Evolutionary conservation across 2,329 filamentous ascomycete genomes (phyloP).

Genomic region (Fusarium verrucosum): DNA sequence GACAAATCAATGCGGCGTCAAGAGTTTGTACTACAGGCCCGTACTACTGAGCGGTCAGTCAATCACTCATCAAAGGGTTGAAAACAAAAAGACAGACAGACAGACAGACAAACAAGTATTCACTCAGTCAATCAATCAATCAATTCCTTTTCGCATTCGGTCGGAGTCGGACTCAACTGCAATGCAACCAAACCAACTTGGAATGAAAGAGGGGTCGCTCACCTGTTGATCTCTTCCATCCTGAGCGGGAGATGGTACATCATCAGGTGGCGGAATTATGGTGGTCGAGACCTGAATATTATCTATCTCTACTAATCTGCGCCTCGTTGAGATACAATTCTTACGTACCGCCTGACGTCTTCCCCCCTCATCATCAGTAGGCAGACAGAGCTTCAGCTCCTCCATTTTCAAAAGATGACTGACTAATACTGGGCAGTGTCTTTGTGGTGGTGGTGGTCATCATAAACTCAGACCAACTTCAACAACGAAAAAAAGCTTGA

Average conservation of each 20-base stretch:
- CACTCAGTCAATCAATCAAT: conserved; percentile 17
- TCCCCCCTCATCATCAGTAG: background rate
- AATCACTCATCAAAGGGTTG: no score
- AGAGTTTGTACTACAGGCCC: background rate
- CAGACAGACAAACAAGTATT: background rate
- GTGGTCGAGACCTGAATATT: conserved; percentile 20
- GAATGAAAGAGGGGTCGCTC: background rate
- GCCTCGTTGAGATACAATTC: conserved; percentile 7
- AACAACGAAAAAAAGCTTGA: conserved; percentile 10
- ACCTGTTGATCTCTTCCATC: conserved; percentile 2
- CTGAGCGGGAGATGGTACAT: conserved; percentile 36
- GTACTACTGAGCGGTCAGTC: background rate
- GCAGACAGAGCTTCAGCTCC: background rate
- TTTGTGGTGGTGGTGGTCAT: conserved; percentile 2
- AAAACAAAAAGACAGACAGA: background rate
- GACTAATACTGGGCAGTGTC: conserved; percentile 8
- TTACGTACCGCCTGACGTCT: conserved; percentile 24
- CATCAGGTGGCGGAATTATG: conserved; percentile 41
- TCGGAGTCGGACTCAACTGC: background rate
- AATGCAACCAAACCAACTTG: conserved; percentile 1
- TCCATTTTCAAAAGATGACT: conserved; percentile 6
- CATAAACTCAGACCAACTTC: background rate
- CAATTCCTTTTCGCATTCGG: conserved; percentile 18
- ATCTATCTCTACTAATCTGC: background rate
- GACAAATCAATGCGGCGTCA: conserved; percentile 17